These are phyloP conservation scores for Ophiosphaerella korrae DNA, from an alignment of 2,329 filamentous ascomycete species.

Conservation along the genomic window DNA sequence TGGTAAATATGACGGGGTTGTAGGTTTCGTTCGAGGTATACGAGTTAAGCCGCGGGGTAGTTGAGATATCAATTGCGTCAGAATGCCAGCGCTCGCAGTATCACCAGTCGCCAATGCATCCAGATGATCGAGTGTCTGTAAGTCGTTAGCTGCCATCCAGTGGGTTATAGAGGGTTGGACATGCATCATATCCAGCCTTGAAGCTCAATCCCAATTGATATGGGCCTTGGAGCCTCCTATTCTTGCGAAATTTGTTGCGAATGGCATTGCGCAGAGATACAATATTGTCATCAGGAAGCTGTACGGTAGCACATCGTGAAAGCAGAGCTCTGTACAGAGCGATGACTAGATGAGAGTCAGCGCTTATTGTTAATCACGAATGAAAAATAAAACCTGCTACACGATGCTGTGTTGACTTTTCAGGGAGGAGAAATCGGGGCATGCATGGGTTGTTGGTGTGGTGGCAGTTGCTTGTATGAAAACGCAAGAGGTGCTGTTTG, in stretches of 20 bases:
- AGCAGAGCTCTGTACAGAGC: slow-evolving; percentile 76
- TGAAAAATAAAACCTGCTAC: slow-evolving; percentile 52
- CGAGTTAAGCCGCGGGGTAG: slow-evolving; percentile 46
- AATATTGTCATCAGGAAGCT: slow-evolving; percentile 57
- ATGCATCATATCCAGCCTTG: slow-evolving; percentile 69
- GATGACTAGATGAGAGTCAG: slow-evolving; percentile 55
- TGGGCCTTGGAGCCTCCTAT: slow-evolving; percentile 62
- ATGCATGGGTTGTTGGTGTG: slow-evolving; percentile 44
- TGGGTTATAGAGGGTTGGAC: background rate
- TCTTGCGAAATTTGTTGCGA: slow-evolving; percentile 65
- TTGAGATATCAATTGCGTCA: slow-evolving; percentile 44
- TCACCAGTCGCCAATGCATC: slow-evolving; percentile 47
- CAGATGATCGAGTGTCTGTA: slow-evolving; percentile 50
- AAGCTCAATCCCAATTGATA: slow-evolving; percentile 67
- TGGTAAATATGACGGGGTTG: slow-evolving; percentile 6
- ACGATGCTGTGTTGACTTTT: slow-evolving; percentile 56
- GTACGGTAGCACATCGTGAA: slow-evolving; percentile 59
- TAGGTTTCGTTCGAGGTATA: slow-evolving; percentile 9
- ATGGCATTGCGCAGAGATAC: slow-evolving; percentile 64
- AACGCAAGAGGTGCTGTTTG: slow-evolving; percentile 14
- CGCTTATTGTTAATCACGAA: slow-evolving; percentile 3
- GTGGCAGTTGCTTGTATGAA: background rate
- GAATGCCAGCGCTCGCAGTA: slow-evolving; percentile 22
- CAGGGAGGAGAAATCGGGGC: slow-evolving; percentile 53
- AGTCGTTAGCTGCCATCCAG: slow-evolving; percentile 8